These are phyloP conservation scores for Lachancea meyersii DNA, from an alignment of 805 yeast species.

Conservation along the genomic window DNA sequence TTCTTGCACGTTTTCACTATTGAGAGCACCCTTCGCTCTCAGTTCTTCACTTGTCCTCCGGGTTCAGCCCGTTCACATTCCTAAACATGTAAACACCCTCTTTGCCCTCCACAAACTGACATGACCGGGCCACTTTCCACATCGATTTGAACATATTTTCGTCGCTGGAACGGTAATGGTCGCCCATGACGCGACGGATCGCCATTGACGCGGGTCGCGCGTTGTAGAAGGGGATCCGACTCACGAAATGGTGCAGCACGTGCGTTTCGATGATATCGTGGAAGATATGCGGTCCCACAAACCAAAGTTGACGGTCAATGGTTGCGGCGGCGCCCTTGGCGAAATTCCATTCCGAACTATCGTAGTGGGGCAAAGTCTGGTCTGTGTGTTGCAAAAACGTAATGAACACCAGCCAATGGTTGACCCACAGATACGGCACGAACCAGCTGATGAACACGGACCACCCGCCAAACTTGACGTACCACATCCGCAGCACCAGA, in stretches of 20 bases:
- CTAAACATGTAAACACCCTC: constrained; percentile 65
- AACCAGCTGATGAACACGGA: constrained; percentile 63
- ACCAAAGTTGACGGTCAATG: constrained; percentile 77
- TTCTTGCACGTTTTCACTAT: no score
- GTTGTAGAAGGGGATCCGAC: constrained; percentile 82
- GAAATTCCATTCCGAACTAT: constrained; percentile 69
- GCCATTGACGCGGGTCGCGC: constrained; percentile 77
- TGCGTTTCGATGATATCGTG: constrained; percentile 90
- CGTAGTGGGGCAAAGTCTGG: constrained; percentile 74
- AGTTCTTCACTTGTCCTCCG: no score
- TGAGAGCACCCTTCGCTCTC: no score
- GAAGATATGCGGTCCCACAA: constrained; percentile 70
- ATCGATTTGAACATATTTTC: constrained; percentile 69
- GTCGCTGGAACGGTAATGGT: constrained; percentile 58
- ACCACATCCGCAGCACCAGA: constrained; percentile 52
- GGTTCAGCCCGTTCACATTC: constrained; percentile 63
- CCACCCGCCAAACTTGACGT: constrained; percentile 55
- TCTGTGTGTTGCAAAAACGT: constrained; percentile 83
- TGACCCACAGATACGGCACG: constrained; percentile 70
- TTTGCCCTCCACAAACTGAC: constrained; percentile 71
- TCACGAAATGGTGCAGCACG: constrained; percentile 77
- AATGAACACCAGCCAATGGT: constrained; percentile 87
- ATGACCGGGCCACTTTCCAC: constrained; percentile 57
- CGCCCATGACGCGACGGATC: constrained; percentile 79
- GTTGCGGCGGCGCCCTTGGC: constrained; percentile 90